phyloP scores from a whole-genome alignment of 352 stramenopile genomes.

The Globisporangium rhizosaccharum region DNA sequence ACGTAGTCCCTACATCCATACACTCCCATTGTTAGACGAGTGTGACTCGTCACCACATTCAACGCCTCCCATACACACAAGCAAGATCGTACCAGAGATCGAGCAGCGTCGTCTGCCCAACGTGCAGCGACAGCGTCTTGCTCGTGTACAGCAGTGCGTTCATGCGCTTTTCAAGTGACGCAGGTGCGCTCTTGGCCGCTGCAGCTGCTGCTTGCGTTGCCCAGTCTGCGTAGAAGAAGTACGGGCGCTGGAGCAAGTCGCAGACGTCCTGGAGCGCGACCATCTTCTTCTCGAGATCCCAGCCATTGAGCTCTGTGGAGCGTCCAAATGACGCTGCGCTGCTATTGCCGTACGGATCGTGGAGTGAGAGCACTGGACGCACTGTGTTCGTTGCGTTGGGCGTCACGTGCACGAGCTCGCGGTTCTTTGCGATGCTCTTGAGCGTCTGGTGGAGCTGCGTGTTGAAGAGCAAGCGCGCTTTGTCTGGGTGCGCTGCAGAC shows the following conservation, averaged over 20 bases:
- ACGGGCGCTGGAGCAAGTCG: slow-evolving; percentile 53
- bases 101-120: slow-evolving; percentile 65
- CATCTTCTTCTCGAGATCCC: slow-evolving; percentile 82
- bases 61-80: not conserved
- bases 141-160: slow-evolving; percentile 61
- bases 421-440: slow-evolving; percentile 54
- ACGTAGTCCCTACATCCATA: slow-evolving; percentile 48
- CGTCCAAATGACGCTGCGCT: slow-evolving; percentile 11
- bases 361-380: slow-evolving; percentile 28
- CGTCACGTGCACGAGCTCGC: slow-evolving; percentile 34
- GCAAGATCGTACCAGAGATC: slow-evolving; percentile 54
- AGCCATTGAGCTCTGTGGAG: slow-evolving; percentile 56
- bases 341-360: slow-evolving; percentile 20
- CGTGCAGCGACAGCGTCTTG: slow-evolving; percentile 62
- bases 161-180: slow-evolving; percentile 38
- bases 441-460: slow-evolving; percentile 71
- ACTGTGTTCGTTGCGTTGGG: slow-evolving; percentile 18
- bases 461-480: slow-evolving; percentile 62
- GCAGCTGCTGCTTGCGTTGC: slow-evolving; percentile 21
- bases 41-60: too few relatives aligned
- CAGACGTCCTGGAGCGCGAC: slow-evolving; percentile 50
- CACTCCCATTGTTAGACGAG: not conserved
- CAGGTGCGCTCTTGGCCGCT: slow-evolving; percentile 17
- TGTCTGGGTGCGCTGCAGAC: slow-evolving; percentile 39
- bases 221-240: slow-evolving; percentile 78